Percentiles rank a stretch among this genome's conserved stretches.
Conservation (phyloP, 2,329 filamentous ascomycete genomes). For the Diaporthe sp. region DNA sequence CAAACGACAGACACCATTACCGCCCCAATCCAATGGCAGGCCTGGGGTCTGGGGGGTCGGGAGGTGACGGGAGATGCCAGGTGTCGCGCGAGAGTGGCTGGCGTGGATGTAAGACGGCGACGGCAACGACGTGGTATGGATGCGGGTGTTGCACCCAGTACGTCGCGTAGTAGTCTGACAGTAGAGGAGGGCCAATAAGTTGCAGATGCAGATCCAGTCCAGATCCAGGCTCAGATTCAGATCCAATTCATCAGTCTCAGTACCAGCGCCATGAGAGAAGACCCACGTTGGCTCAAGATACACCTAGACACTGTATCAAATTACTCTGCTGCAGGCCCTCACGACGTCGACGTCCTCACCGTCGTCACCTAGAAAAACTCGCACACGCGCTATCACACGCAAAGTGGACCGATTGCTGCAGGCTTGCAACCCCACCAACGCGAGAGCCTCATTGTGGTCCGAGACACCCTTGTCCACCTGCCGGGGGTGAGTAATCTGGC, state of each 20-base stretch:
- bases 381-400: background rate
- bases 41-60: background rate
- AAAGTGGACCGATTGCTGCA: conserved; percentile 12
- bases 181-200: background rate
- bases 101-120: background rate
- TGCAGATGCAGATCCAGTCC: conserved; percentile 14
- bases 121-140: background rate
- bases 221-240: conserved; percentile 14
- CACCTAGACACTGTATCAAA: background rate
- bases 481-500: background rate
- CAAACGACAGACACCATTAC: background rate
- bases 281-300: background rate
- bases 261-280: background rate
- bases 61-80: background rate
- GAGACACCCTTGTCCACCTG: conserved; percentile 1
- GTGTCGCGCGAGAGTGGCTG: background rate
- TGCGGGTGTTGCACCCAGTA: background rate
- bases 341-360: background rate
- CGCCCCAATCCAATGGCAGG: background rate
- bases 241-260: background rate
- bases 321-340: background rate
- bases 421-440: conserved; percentile 1
- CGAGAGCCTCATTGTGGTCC: conserved; percentile 35
- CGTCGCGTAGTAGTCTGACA: background rate
- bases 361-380: conserved; percentile 9